Conservation (phyloP, 768 basidiomycete genomes). For the Leccinum boreale region DNA sequence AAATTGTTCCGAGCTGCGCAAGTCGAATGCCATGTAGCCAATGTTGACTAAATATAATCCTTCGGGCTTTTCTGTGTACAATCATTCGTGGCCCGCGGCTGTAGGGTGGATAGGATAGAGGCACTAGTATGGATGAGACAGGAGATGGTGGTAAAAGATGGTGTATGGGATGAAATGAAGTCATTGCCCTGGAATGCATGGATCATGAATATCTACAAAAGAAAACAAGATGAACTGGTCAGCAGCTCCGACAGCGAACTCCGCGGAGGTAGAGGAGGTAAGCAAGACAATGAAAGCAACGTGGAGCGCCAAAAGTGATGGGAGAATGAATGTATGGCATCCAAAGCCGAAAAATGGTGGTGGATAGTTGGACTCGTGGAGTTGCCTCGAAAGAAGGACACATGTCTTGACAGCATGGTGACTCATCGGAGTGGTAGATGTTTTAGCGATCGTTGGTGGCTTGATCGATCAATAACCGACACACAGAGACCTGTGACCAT, state of each 20-base stretch:
- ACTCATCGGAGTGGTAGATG: background rate
- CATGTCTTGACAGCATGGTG: background rate
- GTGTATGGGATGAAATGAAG: background rate
- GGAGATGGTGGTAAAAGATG: slow-evolving; percentile 11
- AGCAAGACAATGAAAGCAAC: background rate
- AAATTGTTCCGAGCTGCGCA: slow-evolving; percentile 1
- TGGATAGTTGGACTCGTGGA: background rate
- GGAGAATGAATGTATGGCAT: background rate
- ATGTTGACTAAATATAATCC: slow-evolving; percentile 3
- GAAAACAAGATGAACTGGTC: background rate
- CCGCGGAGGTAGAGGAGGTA: background rate
- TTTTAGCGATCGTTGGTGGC: slow-evolving; percentile 1
- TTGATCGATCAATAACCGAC: slow-evolving; percentile 11
- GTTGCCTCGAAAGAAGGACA: background rate
- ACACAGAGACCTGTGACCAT: slow-evolving; percentile 1
- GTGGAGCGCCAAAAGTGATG: background rate
- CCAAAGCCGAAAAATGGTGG: background rate
- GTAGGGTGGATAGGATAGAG: background rate
- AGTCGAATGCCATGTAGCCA: slow-evolving; percentile 1
- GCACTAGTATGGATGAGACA: slow-evolving; percentile 4
- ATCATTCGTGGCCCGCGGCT: background rate
- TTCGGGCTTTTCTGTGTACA: slow-evolving; percentile 10
- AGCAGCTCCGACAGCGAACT: background rate
- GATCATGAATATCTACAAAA: slow-evolving; percentile 10
- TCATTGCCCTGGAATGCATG: background rate